Evolutionary conservation across 2,329 filamentous ascomycete genomes (phyloP), one percentile per base, ranked within the genome.

Genomic region (Xylaria sp.): DNA sequence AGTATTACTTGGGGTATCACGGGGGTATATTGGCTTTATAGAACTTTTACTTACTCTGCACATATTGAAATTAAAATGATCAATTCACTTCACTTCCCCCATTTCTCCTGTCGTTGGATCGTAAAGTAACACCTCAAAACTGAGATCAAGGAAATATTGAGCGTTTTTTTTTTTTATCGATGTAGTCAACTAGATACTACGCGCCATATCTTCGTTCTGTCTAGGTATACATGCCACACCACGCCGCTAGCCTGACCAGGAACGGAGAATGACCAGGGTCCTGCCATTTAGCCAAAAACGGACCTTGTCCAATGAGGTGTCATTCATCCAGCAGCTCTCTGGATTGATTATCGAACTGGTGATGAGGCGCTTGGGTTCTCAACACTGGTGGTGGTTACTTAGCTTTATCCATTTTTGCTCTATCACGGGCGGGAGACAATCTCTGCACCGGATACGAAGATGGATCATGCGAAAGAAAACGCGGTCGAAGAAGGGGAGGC

Each of bases 401-500:
- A 61, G 32, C 58, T 51, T 51, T 57, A 17, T 53, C 24, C 11
- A 19, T 59, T 21, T 12, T 7, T 11, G 24, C 24, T 36, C 36
- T 58, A 27, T 51, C 30, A 54, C 21, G 34, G 48, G 45, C 6
- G 34, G 36, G 36, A 17, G 21, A 55, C 24, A 56, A 32, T 34
- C 19, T 24, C 60, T 21, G 34, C 50, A 19, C 56, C 19, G 24
- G 42, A 48, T 27, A 54, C 45, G 67, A 68, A 24, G 21, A 76
- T 75, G 72, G 65, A 42, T 30, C 12, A 67, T 14, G 69, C 45
- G n/a, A 78, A 77, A 45, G 56, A 69, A 50, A 72, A 74, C 39
- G 32, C 53, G 2, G 71, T 71, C 8, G 77, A 75, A 56, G 78
- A 79, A 65, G 75, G 76, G 55, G 72, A 78, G 56, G 75, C 78